Evolutionary conservation across 805 yeast species (phyloP), one percentile per base, ranked within the genome.

Genomic region (Metschnikowia chrysomelidarum): DNA sequence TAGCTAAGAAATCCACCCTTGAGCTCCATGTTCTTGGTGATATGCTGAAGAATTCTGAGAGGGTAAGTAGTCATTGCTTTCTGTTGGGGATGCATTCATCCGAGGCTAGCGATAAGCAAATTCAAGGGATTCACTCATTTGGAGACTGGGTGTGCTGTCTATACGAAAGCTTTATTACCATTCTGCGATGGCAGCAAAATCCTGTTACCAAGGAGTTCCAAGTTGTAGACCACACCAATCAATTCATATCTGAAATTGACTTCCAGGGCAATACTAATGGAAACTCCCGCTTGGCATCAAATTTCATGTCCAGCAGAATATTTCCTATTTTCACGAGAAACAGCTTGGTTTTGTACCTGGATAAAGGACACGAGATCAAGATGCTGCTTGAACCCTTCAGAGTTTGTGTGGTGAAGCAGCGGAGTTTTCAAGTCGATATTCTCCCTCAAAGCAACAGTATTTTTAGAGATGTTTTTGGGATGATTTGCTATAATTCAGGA

Each of bases 111-210:
- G n/a, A n/a, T 19, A n/a, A 15, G 8, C 21, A 11, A 11, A 30
- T 35, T 4, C 16, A 19, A 4, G 20, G 11, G n/a, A 22, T 35
- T 19, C 21, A 25, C 3, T 12, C 24, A n/a, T 13, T 25, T 8
- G 39, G 39, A 2, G 30, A 21, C 4, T 37, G 27, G 31, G 37
- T 37, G 4, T 19, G 20, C 14, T 31, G 32, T 20, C 30, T 24
- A 12, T 28, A 16, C 15, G 27, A 22, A 3, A 9, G 22, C 8
- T 10, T 3, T 8, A 16, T 15, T 13, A 17, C 25, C 7, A 24
- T 37, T 10, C 34, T 27, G 29, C 23, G 22, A 17, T 37, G 37
- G 36, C 25, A 15, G 17, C 16, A 20, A 19, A 16, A 11, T 32
- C 19, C 13, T 11, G 17, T 19, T 5, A 19, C 12, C n/a, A 8